Evolutionary conservation across 176 grass and related monocot genomes (phyloP).

Genomic region (Alopecurus myosuroides): DNA sequence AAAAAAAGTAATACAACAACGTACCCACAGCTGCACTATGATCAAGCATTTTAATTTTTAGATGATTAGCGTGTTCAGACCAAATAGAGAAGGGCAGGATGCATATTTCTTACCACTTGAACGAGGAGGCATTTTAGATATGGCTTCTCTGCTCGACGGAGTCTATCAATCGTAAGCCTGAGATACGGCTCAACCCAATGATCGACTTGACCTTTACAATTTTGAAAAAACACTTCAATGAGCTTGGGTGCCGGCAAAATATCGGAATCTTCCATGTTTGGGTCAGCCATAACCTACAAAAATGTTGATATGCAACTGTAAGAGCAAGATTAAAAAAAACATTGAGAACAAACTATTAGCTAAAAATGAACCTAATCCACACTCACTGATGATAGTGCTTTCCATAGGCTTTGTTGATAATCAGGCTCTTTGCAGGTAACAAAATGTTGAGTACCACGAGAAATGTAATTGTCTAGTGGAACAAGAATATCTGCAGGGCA

Average conservation of each 20-base stretch:
- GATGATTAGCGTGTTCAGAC: not conserved
- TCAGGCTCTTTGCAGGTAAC: conserved; percentile 81
- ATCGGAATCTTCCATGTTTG: conserved; percentile 90
- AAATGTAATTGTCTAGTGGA: conserved; percentile 90
- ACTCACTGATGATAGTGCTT: conserved; percentile 66
- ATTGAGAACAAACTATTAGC: conserved; percentile 11
- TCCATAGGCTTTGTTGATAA: conserved; percentile 88
- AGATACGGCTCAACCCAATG: conserved; percentile 93
- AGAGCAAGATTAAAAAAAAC: conserved; percentile 25
- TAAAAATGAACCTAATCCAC: conserved; percentile 14
- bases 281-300: conserved; percentile 67
- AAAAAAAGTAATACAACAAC: conserved; percentile 15
- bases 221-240: conserved; percentile 91
- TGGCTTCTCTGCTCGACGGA: conserved; percentile 50
- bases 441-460: conserved; percentile 67
- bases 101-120: conserved; percentile 59
- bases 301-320: conserved; percentile 1
- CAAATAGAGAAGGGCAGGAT: not conserved
- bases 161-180: conserved; percentile 59
- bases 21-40: not conserved
- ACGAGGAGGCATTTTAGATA: conserved; percentile 76
- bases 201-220: conserved; percentile 90
- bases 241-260: conserved; percentile 80
- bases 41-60: not conserved
- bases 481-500: conserved; percentile 77